These are phyloP conservation scores for Spatholobus suberectus DNA, from an alignment of 306 rosid species.

Conservation along the genomic window DNA sequence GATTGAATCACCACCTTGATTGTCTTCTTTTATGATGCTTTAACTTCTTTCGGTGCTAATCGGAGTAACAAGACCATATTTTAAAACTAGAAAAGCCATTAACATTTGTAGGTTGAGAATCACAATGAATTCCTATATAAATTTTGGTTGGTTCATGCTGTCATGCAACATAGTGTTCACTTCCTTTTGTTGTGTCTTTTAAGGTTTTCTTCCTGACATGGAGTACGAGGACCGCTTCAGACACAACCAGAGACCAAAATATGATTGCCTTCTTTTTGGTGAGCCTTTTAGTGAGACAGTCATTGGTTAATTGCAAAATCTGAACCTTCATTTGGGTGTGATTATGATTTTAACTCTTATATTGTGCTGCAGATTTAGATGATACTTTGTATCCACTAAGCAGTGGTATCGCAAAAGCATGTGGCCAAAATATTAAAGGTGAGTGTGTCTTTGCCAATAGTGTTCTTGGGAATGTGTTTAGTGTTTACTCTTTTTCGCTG, in stretches of 20 bases:
- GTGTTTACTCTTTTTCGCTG: too few species aligned
- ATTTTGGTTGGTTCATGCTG: conserved; percentile 38
- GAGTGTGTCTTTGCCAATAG: neutral
- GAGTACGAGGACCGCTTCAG: conserved; percentile 65
- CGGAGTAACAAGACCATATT: conserved; percentile 41
- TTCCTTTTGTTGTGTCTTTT: conserved; percentile 16
- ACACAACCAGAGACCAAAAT: conserved; percentile 73
- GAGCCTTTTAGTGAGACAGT: conserved; percentile 21
- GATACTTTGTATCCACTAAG: conserved; percentile 91
- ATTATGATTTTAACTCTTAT: conserved; percentile 24
- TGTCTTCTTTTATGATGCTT: conserved; percentile 43
- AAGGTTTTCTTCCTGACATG: conserved; percentile 65
- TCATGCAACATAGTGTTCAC: conserved; percentile 44
- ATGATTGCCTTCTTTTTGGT: conserved; percentile 95
- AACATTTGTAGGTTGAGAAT: conserved; percentile 32
- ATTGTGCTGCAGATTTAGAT: conserved; percentile 73
- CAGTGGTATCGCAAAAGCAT: conserved; percentile 71
- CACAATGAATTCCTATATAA: conserved; percentile 44
- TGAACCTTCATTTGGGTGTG: conserved; percentile 9
- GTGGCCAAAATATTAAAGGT: conserved; percentile 86
- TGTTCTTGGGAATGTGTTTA: conserved; percentile 3
- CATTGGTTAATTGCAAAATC: conserved; percentile 14
- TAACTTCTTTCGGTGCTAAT: conserved; percentile 46
- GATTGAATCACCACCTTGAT: conserved; percentile 41
- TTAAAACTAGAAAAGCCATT: conserved; percentile 18